Percentiles rank a stretch among this genome's conserved stretches.
phyloP scores from a whole-genome alignment of 2,329 filamentous ascomycete species.

The Dothistroma septosporum region DNA sequence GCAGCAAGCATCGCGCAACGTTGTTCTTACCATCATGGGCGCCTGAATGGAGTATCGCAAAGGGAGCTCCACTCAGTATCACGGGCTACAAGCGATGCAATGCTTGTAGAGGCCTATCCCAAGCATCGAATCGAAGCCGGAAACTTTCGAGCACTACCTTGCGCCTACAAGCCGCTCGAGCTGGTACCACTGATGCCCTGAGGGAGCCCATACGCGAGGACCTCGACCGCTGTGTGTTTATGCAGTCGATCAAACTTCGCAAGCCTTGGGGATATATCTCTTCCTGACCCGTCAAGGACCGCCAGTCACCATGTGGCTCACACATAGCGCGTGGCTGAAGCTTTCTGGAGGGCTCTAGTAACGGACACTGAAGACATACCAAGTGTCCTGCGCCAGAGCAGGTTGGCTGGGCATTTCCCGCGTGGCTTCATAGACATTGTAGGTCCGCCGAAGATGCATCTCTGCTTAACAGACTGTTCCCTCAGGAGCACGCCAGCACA shows the following conservation, averaged over 20 bases:
- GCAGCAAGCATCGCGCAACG: background rate
- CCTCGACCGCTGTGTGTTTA: background rate
- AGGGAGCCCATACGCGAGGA: background rate
- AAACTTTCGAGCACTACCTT: background rate
- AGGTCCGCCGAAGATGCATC: too few relatives aligned
- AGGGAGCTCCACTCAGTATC: background rate
- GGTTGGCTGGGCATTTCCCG: too few relatives aligned
- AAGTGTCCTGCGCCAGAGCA: too few relatives aligned
- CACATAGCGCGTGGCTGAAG: background rate
- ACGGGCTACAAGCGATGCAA: conserved; percentile 4
- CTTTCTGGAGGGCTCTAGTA: conserved; percentile 6
- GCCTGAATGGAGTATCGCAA: background rate
- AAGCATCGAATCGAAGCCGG: background rate
- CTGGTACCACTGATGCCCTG: background rate
- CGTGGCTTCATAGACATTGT: too few relatives aligned
- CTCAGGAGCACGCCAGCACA: too few relatives aligned
- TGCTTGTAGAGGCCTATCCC: background rate
- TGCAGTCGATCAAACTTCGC: background rate
- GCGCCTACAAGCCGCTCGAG: background rate
- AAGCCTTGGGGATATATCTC: too few relatives aligned
- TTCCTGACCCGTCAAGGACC: too few relatives aligned
- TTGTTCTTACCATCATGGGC: conserved; percentile 2
- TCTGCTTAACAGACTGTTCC: too few relatives aligned
- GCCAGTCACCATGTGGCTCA: background rate
- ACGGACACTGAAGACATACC: background rate